phyloP scores from a whole-genome alignment of 805 yeast genomes.

The Hanseniaspora guilliermondii region DNA sequence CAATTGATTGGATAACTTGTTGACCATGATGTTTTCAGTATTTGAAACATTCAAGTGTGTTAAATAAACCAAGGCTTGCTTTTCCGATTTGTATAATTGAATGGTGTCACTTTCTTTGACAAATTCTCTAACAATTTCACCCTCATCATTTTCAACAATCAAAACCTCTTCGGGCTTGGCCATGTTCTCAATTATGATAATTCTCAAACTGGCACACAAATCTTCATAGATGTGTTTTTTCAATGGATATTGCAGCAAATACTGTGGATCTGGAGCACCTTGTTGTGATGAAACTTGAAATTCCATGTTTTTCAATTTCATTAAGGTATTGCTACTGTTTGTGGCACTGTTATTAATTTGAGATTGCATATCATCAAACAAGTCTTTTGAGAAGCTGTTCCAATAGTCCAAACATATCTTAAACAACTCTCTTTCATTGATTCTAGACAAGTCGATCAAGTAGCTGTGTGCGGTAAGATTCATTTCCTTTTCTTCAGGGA shows the following conservation, averaged over 20 bases:
- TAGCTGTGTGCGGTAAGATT: constrained; percentile 65
- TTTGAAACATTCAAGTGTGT: constrained; percentile 92
- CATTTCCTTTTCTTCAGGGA: constrained; percentile 30
- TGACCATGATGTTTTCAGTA: constrained; percentile 87
- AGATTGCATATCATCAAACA: constrained; percentile 75
- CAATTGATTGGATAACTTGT: constrained; percentile 79
- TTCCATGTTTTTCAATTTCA: constrained; percentile 46
- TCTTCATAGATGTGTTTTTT: constrained; percentile 76
- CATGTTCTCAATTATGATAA: constrained; percentile 94
- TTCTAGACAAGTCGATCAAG: constrained; percentile 69
- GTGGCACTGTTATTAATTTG: constrained; percentile 54
- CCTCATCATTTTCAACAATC: constrained; percentile 95
- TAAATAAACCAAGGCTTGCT: constrained; percentile 87
- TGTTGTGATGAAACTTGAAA: constrained; percentile 36
- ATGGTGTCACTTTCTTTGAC: constrained; percentile 96
- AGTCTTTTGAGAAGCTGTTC: constrained; percentile 69
- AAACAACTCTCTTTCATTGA: constrained; percentile 91
- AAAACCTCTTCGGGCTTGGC: constrained; percentile 97
- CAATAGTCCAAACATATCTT: constrained; percentile 93
- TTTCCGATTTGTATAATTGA: constrained; percentile 85
- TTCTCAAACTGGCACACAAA: constrained; percentile 68
- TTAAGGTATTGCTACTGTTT: constrained; percentile 40
- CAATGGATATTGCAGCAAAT: constrained; percentile 64
- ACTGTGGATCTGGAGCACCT: constrained; percentile 79
- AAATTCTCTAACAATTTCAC: constrained; percentile 94